A percentile compares a stretch with the other conserved stretches of the same genome.
Evolutionary conservation across 768 basidiomycete genomes (phyloP).

Genomic region (Mycena belliarum): DNA sequence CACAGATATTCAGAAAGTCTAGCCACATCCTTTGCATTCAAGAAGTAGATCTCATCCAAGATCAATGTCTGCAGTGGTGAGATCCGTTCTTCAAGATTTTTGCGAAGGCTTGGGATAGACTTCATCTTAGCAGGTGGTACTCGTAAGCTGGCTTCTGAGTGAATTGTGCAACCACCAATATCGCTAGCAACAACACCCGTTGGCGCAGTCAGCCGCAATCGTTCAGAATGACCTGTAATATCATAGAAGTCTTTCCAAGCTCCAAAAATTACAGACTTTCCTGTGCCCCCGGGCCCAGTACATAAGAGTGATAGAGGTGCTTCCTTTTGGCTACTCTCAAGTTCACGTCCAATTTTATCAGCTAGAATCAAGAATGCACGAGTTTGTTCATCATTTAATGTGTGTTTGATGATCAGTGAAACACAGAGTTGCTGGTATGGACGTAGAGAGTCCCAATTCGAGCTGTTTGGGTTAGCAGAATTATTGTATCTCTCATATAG

Average conservation of each 20-base stretch:
- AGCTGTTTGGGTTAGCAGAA: not conserved
- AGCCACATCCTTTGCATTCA: not conserved
- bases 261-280: conserved; percentile 25
- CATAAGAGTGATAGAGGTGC: conserved; percentile 6
- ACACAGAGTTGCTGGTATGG: conserved; percentile 3
- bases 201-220: conserved; percentile 19
- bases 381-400: conserved; percentile 6
- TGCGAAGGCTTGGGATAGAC: not conserved
- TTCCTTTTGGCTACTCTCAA: not conserved
- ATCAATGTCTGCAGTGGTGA: not conserved
- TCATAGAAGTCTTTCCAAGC: conserved; percentile 21
- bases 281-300: conserved; percentile 26
- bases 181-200: conserved; percentile 27
- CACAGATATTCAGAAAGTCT: conserved; percentile 3
- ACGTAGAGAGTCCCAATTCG: not conserved
- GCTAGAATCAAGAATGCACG: not conserved
- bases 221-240: not conserved
- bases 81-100: not conserved
- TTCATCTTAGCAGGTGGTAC: conserved; percentile 11
- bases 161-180: conserved; percentile 23
- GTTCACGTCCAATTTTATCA: conserved; percentile 1
- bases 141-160: conserved; percentile 19
- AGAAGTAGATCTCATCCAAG: conserved; percentile 9
- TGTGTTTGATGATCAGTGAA: not conserved
- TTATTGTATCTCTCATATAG: not conserved